Evolutionary conservation across 139 green algal species (phyloP).

Genomic region (Microglena sp.): DNA sequence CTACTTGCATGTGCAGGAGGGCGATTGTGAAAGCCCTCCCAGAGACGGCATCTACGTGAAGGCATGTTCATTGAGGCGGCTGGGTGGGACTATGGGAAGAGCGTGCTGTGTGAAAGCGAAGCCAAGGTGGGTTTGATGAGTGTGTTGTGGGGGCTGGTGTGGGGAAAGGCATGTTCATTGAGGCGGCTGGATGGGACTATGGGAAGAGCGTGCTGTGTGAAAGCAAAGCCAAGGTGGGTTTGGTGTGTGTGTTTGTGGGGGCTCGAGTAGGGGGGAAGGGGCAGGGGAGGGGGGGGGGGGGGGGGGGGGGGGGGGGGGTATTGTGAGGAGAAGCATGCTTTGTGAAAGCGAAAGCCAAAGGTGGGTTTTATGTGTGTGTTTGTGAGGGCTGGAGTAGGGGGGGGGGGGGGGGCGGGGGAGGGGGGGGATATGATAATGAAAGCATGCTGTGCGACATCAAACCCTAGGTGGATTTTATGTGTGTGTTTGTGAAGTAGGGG

Average conservation of each 20-base stretch:
- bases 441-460: neutral
- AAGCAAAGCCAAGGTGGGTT: slow-evolving; percentile 35
- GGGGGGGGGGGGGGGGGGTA: neutral
- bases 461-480: neutral
- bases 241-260: no score
- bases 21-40: slow-evolving; percentile 14
- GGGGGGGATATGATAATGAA: neutral
- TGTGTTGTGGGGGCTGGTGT: no score
- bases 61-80: slow-evolving; percentile 59
- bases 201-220: slow-evolving; percentile 37
- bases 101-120: slow-evolving; percentile 41
- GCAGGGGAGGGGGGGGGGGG: neutral
- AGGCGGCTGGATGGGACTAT: slow-evolving; percentile 56
- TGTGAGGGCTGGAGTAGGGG: no score
- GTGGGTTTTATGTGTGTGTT: no score
- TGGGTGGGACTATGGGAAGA: slow-evolving; percentile 38
- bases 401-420: neutral
- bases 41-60: slow-evolving; percentile 53
- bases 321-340: neutral
- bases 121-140: slow-evolving; percentile 27
- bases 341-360: no score
- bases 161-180: slow-evolving; percentile 43
- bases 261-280: no score
- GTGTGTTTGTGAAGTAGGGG: neutral
- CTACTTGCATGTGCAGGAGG: no score